Conservation (phyloP, 345 rosid species). For the Hibiscus tridactylites region DNA sequence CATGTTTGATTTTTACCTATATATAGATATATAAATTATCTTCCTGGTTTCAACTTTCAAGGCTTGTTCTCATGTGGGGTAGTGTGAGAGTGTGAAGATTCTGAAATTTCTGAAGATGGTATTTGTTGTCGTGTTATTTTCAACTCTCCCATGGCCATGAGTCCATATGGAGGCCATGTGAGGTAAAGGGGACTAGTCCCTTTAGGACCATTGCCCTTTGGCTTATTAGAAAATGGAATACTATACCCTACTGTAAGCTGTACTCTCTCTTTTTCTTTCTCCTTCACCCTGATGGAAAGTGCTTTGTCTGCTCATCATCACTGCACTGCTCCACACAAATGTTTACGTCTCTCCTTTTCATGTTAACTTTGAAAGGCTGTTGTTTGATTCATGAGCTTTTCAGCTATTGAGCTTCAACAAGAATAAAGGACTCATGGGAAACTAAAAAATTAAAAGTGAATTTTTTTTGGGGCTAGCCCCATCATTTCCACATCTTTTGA, state of each 20-base stretch:
- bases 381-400: slow-evolving; percentile 24
- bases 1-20: not conserved
- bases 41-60: slow-evolving; percentile 24
- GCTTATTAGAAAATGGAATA: slow-evolving; percentile 34
- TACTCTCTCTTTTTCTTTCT: slow-evolving; percentile 10
- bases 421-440: not conserved
- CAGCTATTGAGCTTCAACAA: slow-evolving; percentile 16
- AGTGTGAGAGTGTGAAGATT: slow-evolving; percentile 20
- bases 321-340: slow-evolving; percentile 20
- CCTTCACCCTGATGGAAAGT: slow-evolving; percentile 35
- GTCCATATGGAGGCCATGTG: slow-evolving; percentile 31
- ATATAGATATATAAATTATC: not conserved
- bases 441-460: slow-evolving; percentile 2
- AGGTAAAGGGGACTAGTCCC: slow-evolving; percentile 52
- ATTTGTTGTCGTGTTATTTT: slow-evolving; percentile 17
- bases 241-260: slow-evolving; percentile 10
- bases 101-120: slow-evolving; percentile 32
- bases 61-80: slow-evolving; percentile 30
- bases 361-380: slow-evolving; percentile 22
- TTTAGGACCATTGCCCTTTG: slow-evolving; percentile 60
- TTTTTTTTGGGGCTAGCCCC: slow-evolving; percentile 9
- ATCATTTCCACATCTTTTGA: slow-evolving; percentile 29
- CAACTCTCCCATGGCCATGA: slow-evolving; percentile 24
- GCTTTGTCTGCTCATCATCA: slow-evolving; percentile 50
- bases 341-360: slow-evolving; percentile 33